Conservation (phyloP, 2,329 filamentous ascomycete species). For the Aspergillus hiratsukae region DNA sequence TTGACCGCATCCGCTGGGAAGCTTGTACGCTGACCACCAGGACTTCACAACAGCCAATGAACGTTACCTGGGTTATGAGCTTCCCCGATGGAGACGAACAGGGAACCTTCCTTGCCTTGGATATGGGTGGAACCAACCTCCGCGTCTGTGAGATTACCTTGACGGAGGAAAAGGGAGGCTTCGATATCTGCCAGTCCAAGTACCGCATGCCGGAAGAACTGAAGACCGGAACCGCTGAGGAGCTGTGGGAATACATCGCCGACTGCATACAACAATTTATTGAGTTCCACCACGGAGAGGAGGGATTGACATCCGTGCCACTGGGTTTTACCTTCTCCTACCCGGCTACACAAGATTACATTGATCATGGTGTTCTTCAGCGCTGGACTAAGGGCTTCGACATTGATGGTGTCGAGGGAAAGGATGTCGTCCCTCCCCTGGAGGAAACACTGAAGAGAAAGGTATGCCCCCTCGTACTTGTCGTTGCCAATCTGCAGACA, state of each 20-base stretch:
- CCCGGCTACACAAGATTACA: conserved; percentile 86
- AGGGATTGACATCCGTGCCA: conserved; percentile 59
- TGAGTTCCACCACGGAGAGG: conserved; percentile 70
- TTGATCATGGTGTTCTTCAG: conserved; percentile 87
- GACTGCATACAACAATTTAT: conserved; percentile 90
- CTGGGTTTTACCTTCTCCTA: conserved; percentile 97
- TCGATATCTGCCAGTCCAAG: conserved; percentile 93
- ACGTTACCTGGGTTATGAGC: conserved; percentile 91
- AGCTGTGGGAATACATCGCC: conserved; percentile 92
- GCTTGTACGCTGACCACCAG: neutral
- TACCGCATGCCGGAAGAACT: conserved; percentile 92
- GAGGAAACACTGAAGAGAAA: conserved; percentile 69
- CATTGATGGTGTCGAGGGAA: conserved; percentile 82
- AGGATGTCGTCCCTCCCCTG: conserved; percentile 86
- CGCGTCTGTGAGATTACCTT: conserved; percentile 91
- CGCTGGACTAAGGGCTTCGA: conserved; percentile 98
- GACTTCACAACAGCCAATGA: conserved; percentile 71
- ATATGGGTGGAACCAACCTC: conserved; percentile 95
- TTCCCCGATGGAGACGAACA: conserved; percentile 83
- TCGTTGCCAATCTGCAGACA: conserved; percentile 1
- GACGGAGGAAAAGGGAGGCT: conserved; percentile 81
- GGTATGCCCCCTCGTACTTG: conserved; percentile 40
- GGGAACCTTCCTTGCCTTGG: conserved; percentile 81
- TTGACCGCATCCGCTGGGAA: neutral
- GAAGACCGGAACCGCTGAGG: conserved; percentile 76